Base-by-base conservation (phyloP, 768 basidiomycete genomes). In the Naematelia encephala region DNA sequence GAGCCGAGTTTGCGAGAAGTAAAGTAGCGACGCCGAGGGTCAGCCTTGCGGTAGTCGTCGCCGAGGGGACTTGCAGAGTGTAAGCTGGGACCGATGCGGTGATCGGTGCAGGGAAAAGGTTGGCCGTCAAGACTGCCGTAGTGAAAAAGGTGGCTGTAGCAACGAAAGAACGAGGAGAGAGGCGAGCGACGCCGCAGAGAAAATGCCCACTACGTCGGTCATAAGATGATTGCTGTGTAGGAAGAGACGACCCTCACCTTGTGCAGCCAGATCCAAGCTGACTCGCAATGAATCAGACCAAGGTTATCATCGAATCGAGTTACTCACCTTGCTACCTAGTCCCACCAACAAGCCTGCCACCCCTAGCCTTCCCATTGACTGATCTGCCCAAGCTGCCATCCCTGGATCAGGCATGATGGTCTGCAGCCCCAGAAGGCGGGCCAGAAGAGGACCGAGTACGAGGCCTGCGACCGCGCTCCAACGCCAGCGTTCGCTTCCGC, bases 121-220 rank as follows among this genome's bases (percentile, higher is more conserved):
- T 51, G 39, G 72, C 57, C 4, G 70, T 69, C 59, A 76, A 43
- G 52, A 73, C 61, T 5, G 74, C 72, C 14, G 66, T 67, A 13
- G 64, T 44, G 64, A 75, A 75, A 60, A 70, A 69, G n/a, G 65
- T 68, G 4, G 56, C 47, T 11, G 73, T 75, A 12, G 79, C 79
- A 21, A 69, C 56, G 45, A 79, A 30, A 5, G 77, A 78, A 5
- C 78, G 68, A 19, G 62, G 66, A 16, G 76, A 77, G 23, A 77
- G 66, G 16, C 79, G 67, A 0, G 78, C 74, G 11, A 78, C 60
- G 2, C 79, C 79, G 52, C 76, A 73, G 3, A 79, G 73, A 60
- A 79, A 75, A 57, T 79, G 79, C 11, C 79, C 79, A 51, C 67
- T n/a, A n/a, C n/a, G n/a, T n/a, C n/a, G n/a, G n/a, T n/a, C 65